phyloP scores from a whole-genome alignment of 371 early-diverging fungal genomes.

The Mortierella sp. region DNA sequence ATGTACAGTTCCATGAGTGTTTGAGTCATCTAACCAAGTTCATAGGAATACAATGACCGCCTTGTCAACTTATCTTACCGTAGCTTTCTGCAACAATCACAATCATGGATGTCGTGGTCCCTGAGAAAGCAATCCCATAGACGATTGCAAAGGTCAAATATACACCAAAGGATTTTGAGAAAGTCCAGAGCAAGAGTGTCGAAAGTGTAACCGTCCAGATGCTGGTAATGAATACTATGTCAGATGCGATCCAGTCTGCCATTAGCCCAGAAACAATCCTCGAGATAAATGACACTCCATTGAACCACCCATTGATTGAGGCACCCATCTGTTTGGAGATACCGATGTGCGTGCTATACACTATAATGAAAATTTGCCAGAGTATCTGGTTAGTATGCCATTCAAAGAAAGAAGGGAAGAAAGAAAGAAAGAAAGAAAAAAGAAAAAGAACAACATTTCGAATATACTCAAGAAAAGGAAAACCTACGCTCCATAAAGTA shows the following conservation, averaged over 20 bases:
- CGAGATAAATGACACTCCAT: conserved; percentile 65
- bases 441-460: neutral
- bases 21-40: no score
- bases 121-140: conserved; percentile 63
- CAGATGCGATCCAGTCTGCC: conserved; percentile 67
- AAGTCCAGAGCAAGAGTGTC: conserved; percentile 69
- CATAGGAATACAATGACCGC: no score
- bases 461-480: neutral
- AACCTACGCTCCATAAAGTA: conserved; percentile 36
- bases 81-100: conserved; percentile 49
- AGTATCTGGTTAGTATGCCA: no score
- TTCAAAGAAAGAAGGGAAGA: neutral
- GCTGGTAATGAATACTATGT: conserved; percentile 57
- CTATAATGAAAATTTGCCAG: neutral
- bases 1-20: no score
- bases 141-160: conserved; percentile 60
- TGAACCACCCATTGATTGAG: conserved; percentile 60
- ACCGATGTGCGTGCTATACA: conserved; percentile 54
- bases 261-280: conserved; percentile 67
- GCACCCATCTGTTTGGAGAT: conserved; percentile 54
- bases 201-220: conserved; percentile 56
- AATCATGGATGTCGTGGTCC: conserved; percentile 55
- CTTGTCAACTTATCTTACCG: conserved; percentile 18
- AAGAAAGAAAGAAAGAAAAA: neutral
- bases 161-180: conserved; percentile 53